Percentiles rank a stretch among this genome's conserved stretches.
These are phyloP conservation scores for Juglanconis sp. DNA, from an alignment of 2,329 filamentous ascomycete genomes.

Conservation along the genomic window DNA sequence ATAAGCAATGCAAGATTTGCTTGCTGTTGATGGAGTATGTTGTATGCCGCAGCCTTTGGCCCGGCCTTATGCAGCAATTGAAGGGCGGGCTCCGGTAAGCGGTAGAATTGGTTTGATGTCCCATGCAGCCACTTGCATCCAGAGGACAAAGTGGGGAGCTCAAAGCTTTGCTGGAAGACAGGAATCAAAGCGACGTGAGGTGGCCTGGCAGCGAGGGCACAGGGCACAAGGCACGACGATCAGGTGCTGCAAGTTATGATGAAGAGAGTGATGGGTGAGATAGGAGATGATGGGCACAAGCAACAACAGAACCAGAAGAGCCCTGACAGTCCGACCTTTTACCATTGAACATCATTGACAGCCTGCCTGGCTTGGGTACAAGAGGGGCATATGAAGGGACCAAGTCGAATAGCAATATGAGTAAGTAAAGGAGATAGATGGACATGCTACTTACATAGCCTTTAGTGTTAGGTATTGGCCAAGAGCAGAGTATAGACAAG, in stretches of 20 bases:
- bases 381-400: not conserved
- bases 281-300: conserved; percentile 21
- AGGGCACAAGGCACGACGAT: not conserved
- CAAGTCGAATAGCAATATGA: not conserved
- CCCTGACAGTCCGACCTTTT: conserved; percentile 44
- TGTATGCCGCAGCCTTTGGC: conserved; percentile 62
- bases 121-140: conserved; percentile 8
- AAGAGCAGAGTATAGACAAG: not conserved
- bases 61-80: conserved; percentile 41
- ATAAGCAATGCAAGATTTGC: conserved; percentile 6
- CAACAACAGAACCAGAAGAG: conserved; percentile 37
- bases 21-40: not conserved
- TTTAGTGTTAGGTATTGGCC: not conserved
- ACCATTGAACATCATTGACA: conserved; percentile 46
- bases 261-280: conserved; percentile 19
- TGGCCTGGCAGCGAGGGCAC: conserved; percentile 7
- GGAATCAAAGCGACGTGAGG: conserved; percentile 8
- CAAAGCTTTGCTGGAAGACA: conserved; percentile 18
- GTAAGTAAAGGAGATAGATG: not conserved
- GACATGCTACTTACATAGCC: not conserved
- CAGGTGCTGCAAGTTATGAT: conserved; percentile 17
- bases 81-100: conserved; percentile 52
- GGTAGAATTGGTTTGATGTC: conserved; percentile 28
- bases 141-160: conserved; percentile 16
- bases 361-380: conserved; percentile 7